Percentiles rank a stretch among this genome's conserved stretches.
Evolutionary conservation across 208 protist species (phyloP).

Genomic region (Trypanosomatidae sp.): DNA sequence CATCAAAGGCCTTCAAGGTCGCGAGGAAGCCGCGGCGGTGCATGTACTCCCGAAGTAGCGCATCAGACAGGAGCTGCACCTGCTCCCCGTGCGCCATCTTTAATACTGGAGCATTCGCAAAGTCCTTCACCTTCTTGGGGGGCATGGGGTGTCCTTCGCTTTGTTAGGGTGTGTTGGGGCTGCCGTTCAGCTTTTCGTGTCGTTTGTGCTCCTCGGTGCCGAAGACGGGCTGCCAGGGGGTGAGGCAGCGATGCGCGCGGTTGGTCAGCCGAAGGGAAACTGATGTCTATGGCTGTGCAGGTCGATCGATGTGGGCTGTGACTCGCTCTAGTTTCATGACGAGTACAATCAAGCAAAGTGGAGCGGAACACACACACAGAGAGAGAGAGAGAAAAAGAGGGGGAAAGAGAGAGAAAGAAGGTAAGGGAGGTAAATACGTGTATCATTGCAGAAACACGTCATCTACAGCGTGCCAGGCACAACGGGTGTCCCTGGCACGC

Average conservation of each 20-base stretch:
- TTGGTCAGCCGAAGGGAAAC: not conserved
- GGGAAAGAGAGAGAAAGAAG: not conserved
- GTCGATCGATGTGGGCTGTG: conserved; percentile 9
- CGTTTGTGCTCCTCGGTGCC: not conserved
- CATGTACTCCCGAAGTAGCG: conserved; percentile 92
- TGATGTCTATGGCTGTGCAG: conserved; percentile 18
- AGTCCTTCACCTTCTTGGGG: conserved; percentile 58
- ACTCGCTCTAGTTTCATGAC: not conserved
- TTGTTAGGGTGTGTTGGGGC: not conserved
- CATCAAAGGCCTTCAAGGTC: conserved; percentile 86
- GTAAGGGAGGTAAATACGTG: not conserved
- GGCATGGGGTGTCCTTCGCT: conserved; percentile 33
- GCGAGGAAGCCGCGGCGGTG: conserved; percentile 78
- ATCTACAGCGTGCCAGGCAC: not conserved
- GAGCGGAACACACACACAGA: not conserved
- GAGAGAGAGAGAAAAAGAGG: not conserved
- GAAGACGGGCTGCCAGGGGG: not conserved
- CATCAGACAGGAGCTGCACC: conserved; percentile 81
- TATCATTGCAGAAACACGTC: too few relatives aligned
- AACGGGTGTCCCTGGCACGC: not conserved
- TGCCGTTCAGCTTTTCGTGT: not conserved
- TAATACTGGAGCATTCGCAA: conserved; percentile 56
- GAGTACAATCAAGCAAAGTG: not conserved
- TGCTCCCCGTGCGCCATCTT: conserved; percentile 77
- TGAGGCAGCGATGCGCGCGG: not conserved